phyloP scores from a whole-genome alignment of 192 early-diverging fungal species.

The Coemansia sp. region DNA sequence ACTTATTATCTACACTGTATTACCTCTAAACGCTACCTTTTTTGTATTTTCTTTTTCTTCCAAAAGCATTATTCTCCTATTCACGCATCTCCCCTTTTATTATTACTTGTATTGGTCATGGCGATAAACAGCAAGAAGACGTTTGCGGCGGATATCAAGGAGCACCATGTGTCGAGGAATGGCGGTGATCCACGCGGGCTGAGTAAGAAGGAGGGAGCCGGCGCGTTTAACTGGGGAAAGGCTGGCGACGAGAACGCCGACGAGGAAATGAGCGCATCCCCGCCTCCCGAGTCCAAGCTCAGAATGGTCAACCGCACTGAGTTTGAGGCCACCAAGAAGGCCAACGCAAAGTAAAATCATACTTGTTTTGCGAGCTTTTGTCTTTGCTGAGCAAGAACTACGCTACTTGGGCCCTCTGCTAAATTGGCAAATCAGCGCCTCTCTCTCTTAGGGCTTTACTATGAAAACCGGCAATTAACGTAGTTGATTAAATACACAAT shows the following conservation, averaged over 20 bases:
- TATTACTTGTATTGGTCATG: constrained; percentile 7
- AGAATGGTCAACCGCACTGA: constrained; percentile 13
- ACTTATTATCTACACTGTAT: too few species aligned
- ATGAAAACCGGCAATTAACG: not conserved
- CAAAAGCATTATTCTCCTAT: too few species aligned
- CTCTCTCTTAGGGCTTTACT: not conserved
- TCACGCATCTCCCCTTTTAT: not conserved
- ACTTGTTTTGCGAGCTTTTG: not conserved
- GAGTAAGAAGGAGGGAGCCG: constrained; percentile 34
- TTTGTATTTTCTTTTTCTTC: not conserved
- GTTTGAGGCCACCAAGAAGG: constrained; percentile 13
- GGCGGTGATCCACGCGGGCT: constrained; percentile 19
- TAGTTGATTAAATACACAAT: not conserved
- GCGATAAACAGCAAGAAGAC: constrained; percentile 4
- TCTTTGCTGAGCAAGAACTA: not conserved
- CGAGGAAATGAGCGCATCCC: not conserved
- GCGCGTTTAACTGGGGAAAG: constrained; percentile 34
- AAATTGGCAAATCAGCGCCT: not conserved
- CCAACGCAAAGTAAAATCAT: not conserved
- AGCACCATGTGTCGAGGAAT: constrained; percentile 36
- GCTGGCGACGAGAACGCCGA: constrained; percentile 1
- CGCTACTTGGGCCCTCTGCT: not conserved
- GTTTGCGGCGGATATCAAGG: constrained; percentile 28
- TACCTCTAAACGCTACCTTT: too few species aligned
- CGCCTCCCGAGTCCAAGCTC: constrained; percentile 11